These are phyloP conservation scores for Petunia axillaris DNA, from an alignment of 257 asterid genomes.

Conservation along the genomic window DNA sequence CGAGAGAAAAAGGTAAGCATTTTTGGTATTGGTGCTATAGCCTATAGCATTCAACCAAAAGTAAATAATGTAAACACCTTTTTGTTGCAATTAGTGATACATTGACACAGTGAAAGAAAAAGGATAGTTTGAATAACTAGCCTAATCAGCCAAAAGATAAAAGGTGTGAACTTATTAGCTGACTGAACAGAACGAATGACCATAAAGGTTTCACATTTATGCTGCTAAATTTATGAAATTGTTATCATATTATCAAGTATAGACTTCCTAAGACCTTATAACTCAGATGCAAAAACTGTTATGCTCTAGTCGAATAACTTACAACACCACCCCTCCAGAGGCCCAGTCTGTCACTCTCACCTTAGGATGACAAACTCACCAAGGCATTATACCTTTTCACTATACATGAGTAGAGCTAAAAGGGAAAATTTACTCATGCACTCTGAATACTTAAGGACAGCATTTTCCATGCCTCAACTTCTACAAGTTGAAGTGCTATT, in stretches of 20 bases:
- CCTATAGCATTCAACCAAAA: constrained; percentile 9
- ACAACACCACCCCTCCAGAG: not conserved
- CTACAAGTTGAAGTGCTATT: not conserved
- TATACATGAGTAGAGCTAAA: not conserved
- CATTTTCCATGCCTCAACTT: constrained; percentile 10
- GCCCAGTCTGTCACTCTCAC: not conserved
- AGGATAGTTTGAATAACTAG: not conserved
- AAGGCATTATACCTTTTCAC: not conserved
- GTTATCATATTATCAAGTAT: not conserved
- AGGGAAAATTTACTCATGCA: not conserved
- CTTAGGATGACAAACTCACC: not conserved
- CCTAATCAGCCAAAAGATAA: not conserved
- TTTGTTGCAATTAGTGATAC: constrained; percentile 7
- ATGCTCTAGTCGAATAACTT: not conserved
- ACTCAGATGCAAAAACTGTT: not conserved
- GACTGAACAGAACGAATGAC: constrained; percentile 7
- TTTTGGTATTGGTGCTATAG: not conserved
- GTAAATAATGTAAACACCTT: not conserved
- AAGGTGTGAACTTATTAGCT: not conserved
- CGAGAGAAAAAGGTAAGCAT: not conserved
- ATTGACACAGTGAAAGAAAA: not conserved
- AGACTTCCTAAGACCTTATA: not conserved
- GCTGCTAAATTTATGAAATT: constrained; percentile 13
- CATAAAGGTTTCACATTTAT: not conserved
- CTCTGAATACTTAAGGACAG: not conserved